Base-by-base conservation (phyloP, 768 basidiomycete genomes). In the Saitozyma sp. region DNA sequence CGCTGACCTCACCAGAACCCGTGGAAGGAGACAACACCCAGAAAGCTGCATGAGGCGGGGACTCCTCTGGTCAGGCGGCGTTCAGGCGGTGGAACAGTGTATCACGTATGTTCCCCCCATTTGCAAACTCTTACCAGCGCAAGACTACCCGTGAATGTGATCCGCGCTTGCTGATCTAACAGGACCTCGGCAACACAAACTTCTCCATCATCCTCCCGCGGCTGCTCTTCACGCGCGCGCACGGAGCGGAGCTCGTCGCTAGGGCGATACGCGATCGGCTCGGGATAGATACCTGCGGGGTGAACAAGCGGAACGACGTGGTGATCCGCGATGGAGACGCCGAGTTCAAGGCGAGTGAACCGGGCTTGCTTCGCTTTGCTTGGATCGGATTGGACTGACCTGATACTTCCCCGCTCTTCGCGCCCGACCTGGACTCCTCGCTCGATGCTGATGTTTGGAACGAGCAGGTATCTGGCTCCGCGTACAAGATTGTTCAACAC, bases 131-230 rank as follows among this genome's bases (percentile, higher is more conserved):
- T 51, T 1, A 2, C 11, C 40, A 54, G 53, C 39, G 38, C 17
- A 50, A 40, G 29, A 2, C 29, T 29, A 29, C 2, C 29, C 5
- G 29, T 29, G 29, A 2, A 29, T 29, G 29, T 29, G 2, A 29
- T 29, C 5, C 29, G 29, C 29, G 29, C n/a, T 20, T 42, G 16
- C 37, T 52, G 19, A 54, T 13, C 10, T 19, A 37, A 11, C 74
- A 98, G 96, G 96, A 99, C 75, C 81, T 93, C 16, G 96, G 96
- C 14, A 99, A 99, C 77, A 93, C 92, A 1, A 98, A 98, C 76
- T 98, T 91, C 79, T 96, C 93, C 0, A 89, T 99, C 62, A 90
- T 96, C 67, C 83, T 95, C 11, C 89, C 95, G 0, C 85, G 95
- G 6, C 71, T 83, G 6, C 82, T 87, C 0, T 98, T 99, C 66